phyloP scores from a whole-genome alignment of 441 rosid species.

The Sinapis alba region DNA sequence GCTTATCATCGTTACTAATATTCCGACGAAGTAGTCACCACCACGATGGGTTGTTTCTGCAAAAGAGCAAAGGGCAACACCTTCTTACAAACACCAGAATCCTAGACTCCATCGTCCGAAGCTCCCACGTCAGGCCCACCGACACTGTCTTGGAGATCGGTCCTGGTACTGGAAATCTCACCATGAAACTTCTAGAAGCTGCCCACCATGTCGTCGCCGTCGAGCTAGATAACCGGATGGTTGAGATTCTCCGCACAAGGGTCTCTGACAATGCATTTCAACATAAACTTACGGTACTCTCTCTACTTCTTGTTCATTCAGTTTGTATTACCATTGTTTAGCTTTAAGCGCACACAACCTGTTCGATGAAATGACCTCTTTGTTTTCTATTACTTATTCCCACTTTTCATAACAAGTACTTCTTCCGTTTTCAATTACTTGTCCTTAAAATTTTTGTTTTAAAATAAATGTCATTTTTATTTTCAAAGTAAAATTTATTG shows the following conservation, averaged over 20 bases:
- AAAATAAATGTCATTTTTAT: too few species aligned
- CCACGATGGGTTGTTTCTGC: constrained; percentile 45
- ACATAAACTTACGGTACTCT: constrained; percentile 53
- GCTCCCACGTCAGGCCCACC: constrained; percentile 48
- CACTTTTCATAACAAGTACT: too few species aligned
- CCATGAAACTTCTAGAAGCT: constrained; percentile 69
- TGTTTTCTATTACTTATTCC: too few species aligned
- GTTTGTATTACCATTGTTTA: too few species aligned
- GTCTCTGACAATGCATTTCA: constrained; percentile 46
- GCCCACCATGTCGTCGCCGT: constrained; percentile 66
- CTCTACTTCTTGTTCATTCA: not conserved
- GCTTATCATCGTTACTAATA: constrained; percentile 1
- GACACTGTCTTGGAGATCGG: constrained; percentile 85
- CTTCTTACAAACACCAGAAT: constrained; percentile 78
- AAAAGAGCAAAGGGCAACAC: constrained; percentile 93
- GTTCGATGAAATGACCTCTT: constrained; percentile 42
- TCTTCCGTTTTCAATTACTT: too few species aligned
- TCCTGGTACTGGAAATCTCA: constrained; percentile 91
- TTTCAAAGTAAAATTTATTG: too few species aligned
- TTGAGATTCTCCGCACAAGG: constrained; percentile 60
- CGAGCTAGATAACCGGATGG: constrained; percentile 83
- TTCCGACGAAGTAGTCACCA: constrained; percentile 37
- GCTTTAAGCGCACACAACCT: not conserved
- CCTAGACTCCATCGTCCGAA: constrained; percentile 70
- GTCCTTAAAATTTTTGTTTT: too few species aligned